Conservation (phyloP, 2,329 filamentous ascomycete genomes). For the Claviceps digitariae region DNA sequence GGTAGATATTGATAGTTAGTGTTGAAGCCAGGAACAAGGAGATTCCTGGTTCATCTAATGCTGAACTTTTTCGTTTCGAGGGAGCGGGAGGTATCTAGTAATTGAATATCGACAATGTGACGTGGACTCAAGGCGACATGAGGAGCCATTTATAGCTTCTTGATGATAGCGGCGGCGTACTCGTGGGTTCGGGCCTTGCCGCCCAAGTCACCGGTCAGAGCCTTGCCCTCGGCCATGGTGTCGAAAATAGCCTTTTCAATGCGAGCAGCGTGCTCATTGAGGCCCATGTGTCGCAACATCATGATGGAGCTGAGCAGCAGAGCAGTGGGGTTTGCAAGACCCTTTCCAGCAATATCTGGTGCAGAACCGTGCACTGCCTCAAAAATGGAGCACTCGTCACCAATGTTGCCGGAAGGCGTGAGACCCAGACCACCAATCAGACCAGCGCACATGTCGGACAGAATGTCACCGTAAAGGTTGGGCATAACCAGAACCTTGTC, state of each 20-base stretch:
- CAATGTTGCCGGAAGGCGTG: conserved; percentile 96
- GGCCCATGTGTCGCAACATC: conserved; percentile 98
- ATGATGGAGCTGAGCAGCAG: conserved; percentile 93
- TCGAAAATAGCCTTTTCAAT: conserved; percentile 95
- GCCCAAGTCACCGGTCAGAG: conserved; percentile 87
- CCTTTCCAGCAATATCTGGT: conserved; percentile 92
- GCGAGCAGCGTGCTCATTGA: conserved; percentile 67
- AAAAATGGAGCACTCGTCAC: conserved; percentile 98
- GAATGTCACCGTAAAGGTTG: conserved; percentile 98
- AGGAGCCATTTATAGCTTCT: conserved; percentile 37
- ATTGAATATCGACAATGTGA: not conserved
- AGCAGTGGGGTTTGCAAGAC: conserved; percentile 91
- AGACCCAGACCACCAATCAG: conserved; percentile 95
- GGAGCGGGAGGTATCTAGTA: conserved; percentile 1
- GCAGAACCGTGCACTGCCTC: conserved; percentile 97
- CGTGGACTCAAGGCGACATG: not conserved
- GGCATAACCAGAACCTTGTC: conserved; percentile 98
- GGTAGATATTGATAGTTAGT: conserved; percentile 2
- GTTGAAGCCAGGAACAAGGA: not conserved
- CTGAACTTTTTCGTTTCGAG: not conserved
- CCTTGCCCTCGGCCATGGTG: conserved; percentile 91
- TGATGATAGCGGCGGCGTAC: conserved; percentile 86
- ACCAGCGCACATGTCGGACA: conserved; percentile 98
- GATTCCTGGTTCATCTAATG: not conserved
- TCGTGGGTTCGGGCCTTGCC: conserved; percentile 93